These are phyloP conservation scores for Teratosphaeria nubilosa DNA, from an alignment of 2,329 filamentous ascomycete species.

Conservation along the genomic window DNA sequence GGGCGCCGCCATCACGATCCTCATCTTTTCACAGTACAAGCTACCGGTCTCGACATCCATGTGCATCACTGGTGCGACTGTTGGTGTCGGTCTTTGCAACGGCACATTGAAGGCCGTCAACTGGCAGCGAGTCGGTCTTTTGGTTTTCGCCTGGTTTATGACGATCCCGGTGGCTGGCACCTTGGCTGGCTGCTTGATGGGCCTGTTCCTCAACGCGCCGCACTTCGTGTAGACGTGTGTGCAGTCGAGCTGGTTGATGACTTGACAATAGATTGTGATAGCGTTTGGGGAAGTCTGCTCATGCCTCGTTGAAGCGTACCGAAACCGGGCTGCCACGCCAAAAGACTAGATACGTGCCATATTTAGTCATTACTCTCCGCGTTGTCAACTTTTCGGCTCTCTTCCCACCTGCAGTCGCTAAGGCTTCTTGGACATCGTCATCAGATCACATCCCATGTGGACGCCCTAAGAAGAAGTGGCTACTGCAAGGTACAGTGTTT, in stretches of 20 bases:
- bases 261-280: background rate
- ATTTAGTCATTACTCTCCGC: background rate
- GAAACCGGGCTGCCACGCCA: too few relatives aligned
- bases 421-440: background rate
- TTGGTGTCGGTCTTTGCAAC: constrained; percentile 53
- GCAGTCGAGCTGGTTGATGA: background rate
- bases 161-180: constrained; percentile 49
- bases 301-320: background rate
- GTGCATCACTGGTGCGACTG: constrained; percentile 53
- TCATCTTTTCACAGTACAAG: constrained; percentile 52
- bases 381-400: background rate
- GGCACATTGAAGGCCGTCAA: constrained; percentile 51
- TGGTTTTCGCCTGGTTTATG: constrained; percentile 51
- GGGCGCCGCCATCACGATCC: constrained; percentile 51
- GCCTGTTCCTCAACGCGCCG: constrained; percentile 52
- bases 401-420: background rate
- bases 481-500: background rate
- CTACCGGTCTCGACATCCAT: constrained; percentile 57
- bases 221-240: constrained; percentile 17
- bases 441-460: background rate
- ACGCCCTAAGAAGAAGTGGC: background rate
- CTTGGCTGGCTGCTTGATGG: constrained; percentile 52
- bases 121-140: constrained; percentile 52
- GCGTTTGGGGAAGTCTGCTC: background rate
- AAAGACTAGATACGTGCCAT: too few relatives aligned